Conservation (phyloP, 495 filamentous ascomycete genomes). For the Niebla homalea region DNA sequence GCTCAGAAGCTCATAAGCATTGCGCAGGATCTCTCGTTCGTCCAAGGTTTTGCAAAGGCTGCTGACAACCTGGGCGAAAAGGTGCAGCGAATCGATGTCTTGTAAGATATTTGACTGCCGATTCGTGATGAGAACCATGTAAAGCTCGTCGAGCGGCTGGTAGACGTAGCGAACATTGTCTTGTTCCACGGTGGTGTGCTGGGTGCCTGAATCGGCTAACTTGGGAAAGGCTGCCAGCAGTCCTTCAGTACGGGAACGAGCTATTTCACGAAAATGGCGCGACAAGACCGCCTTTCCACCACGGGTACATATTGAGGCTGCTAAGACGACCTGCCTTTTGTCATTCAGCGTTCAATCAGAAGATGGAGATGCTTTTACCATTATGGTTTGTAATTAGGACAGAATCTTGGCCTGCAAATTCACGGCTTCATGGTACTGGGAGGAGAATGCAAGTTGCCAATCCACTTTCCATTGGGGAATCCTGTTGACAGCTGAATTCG, state of each 20-base stretch:
- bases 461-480: too few species aligned
- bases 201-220: conserved; percentile 83
- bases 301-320: conserved; percentile 96
- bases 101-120: conserved; percentile 97
- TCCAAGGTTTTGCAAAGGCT: conserved; percentile 94
- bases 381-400: neutral
- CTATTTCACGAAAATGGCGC: conserved; percentile 91
- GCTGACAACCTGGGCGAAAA: conserved; percentile 92
- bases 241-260: conserved; percentile 88
- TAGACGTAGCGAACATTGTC: conserved; percentile 99
- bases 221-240: conserved; percentile 94
- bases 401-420: conserved; percentile 1
- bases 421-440: neutral
- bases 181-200: conserved; percentile 96
- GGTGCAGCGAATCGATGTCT: conserved; percentile 93
- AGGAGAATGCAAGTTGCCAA: too few species aligned
- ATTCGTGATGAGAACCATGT: conserved; percentile 99
- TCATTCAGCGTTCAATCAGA: too few species aligned
- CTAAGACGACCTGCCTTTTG: conserved; percentile 70
- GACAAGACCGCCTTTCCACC: conserved; percentile 96
- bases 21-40: conserved; percentile 83
- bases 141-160: conserved; percentile 95
- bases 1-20: conserved; percentile 89
- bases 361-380: neutral
- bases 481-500: too few species aligned